Conservation (phyloP, 148 eudicot genomes). For the Vaccinium myrtillus region DNA sequence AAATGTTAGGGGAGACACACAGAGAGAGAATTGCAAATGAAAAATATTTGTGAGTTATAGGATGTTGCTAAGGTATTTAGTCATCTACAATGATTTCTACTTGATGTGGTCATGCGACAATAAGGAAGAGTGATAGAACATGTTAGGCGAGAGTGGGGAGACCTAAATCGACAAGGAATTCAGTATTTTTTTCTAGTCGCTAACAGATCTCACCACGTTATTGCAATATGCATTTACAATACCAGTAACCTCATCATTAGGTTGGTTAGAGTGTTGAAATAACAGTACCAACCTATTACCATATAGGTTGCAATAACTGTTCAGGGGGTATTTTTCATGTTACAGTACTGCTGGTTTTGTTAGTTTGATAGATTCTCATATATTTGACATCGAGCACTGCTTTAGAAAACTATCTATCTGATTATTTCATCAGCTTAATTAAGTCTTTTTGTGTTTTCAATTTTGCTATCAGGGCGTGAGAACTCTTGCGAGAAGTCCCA, state of each 20-base stretch:
- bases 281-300: neutral
- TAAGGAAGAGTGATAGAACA: neutral
- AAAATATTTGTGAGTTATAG: too few species aligned
- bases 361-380: neutral
- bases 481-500: slow-evolving; percentile 82
- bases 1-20: too few species aligned
- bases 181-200: neutral
- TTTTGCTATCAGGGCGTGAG: slow-evolving; percentile 60
- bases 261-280: too few species aligned
- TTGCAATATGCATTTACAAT: neutral
- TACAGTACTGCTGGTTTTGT: slow-evolving; percentile 2
- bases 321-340: neutral
- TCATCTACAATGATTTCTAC: neutral
- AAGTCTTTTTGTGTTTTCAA: slow-evolving; percentile 3
- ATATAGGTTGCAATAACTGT: neutral
- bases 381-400: neutral
- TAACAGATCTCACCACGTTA: neutral
- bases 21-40: too few species aligned
- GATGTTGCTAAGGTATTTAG: too few species aligned
- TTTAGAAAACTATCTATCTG: neutral
- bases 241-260: neutral
- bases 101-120: neutral
- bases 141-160: too few species aligned
- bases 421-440: neutral
- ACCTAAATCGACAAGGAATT: too few species aligned